Evolutionary conservation across 768 basidiomycete genomes (phyloP), one percentile per base, ranked within the genome.

Genomic region (Boletus fagicola): DNA sequence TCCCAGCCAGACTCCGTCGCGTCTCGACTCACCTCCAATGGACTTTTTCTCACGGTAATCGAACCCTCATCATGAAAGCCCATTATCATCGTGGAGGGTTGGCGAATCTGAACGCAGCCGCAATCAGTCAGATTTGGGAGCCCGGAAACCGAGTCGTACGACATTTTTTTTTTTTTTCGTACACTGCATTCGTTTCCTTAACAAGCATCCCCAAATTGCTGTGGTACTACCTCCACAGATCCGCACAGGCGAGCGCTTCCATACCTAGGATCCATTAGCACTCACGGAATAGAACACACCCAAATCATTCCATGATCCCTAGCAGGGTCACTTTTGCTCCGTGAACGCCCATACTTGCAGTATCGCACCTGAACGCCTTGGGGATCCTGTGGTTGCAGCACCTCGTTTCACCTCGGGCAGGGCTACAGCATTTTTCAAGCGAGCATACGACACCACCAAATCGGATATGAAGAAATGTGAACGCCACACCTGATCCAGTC

Each of bases 331-430:
- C 39, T n/a, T n/a, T 11, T n/a, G 4, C n/a, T 40, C 39, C 39
- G 10, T 39, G 26, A 28, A 10, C 20, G 49, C 12, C 28, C 33
- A 16, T 43, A 10, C 39, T 46, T 43, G 51, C 51, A 20, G 56
- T 22, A 20, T 31, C 35, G 47, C 43, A 26, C 48, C 16, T 49
- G 40, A 46, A 48, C 31, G 24, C 35, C 57, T 47, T 26, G 12
- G 31, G 31, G 45, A 50, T 47, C 42, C 64, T 50, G 51, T 57
- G 20, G 20, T 8, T 26, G 12, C 39, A 44, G 44, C 49, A 48
- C 54, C 39, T 46, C 49, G 50, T 43, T 61, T 64, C 65, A 28
- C 65, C 62, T 65, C 65, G 65, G 65, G 66, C 42, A 28, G 20
- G 20, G 2, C 47, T 48, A 15, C 31, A 50, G 31, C 42, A 47